Evolutionary conservation across 2,329 filamentous ascomycete genomes (phyloP).

Genomic region (Trichoderma gracile): DNA sequence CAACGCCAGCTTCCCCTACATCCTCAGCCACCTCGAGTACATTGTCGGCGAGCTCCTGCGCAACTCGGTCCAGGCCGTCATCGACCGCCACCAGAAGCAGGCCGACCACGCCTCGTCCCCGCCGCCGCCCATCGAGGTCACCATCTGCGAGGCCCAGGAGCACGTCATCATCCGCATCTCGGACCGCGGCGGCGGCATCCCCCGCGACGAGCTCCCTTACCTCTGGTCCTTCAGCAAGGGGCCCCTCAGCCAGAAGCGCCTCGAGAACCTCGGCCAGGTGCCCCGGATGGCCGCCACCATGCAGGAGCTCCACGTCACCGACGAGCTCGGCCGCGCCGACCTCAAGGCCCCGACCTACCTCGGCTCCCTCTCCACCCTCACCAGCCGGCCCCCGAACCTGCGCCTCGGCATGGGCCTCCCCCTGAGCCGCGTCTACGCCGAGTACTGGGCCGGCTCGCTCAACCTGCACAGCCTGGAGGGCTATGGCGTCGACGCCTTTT

Average conservation of each 20-base stretch:
- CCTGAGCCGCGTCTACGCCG: conserved; percentile 90
- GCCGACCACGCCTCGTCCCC: conserved; percentile 43
- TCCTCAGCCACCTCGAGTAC: conserved; percentile 93
- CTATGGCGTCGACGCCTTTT: conserved; percentile 92
- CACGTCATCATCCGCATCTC: conserved; percentile 96
- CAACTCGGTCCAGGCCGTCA: conserved; percentile 90
- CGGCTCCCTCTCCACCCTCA: conserved; percentile 75
- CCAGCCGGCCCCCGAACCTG: conserved; percentile 80
- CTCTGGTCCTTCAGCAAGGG: conserved; percentile 98
- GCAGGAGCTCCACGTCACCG: conserved; percentile 70
- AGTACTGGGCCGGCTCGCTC: conserved; percentile 95
- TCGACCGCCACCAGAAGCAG: conserved; percentile 62
- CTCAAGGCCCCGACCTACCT: conserved; percentile 46
- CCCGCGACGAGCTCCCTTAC: conserved; percentile 79
- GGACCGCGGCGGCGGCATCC: conserved; percentile 90
- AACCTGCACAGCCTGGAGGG: conserved; percentile 92
- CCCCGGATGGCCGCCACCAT: conserved; percentile 91
- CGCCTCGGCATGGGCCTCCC: conserved; percentile 90
- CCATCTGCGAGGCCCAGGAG: conserved; percentile 90
- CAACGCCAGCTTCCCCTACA: conserved; percentile 91
- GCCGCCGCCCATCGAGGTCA: conserved; percentile 85
- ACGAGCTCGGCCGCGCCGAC: conserved; percentile 45
- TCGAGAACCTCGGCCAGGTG: conserved; percentile 84
- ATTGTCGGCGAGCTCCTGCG: conserved; percentile 93
- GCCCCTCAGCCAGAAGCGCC: conserved; percentile 70